Conservation (phyloP, 2,329 filamentous ascomycete genomes). For the Lecanoromycetidae sp. region DNA sequence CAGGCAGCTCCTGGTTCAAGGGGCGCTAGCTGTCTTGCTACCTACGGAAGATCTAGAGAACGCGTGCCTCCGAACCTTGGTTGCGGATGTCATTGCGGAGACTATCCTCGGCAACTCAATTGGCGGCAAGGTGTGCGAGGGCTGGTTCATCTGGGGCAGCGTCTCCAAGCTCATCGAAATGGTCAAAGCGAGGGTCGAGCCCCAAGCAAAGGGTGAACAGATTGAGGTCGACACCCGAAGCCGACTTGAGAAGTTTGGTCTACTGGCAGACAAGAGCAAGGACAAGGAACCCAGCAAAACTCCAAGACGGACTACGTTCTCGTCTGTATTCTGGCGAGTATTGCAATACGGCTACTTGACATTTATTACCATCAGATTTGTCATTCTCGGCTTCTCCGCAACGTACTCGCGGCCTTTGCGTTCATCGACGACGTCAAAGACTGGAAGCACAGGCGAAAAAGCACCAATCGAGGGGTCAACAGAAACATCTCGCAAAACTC, state of each 20-base stretch:
- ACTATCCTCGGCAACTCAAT: slow-evolving; percentile 76
- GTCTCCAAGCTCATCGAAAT: slow-evolving; percentile 57
- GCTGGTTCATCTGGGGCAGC: slow-evolving; percentile 78
- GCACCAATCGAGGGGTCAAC: slow-evolving; percentile 22
- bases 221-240: slow-evolving; percentile 26
- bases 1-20: slow-evolving; percentile 76
- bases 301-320: slow-evolving; percentile 20
- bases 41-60: slow-evolving; percentile 90
- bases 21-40: slow-evolving; percentile 67
- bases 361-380: slow-evolving; percentile 53
- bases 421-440: slow-evolving; percentile 23
- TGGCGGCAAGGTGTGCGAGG: slow-evolving; percentile 68
- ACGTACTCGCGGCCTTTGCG: slow-evolving; percentile 30
- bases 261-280: slow-evolving; percentile 28
- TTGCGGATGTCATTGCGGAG: slow-evolving; percentile 79
- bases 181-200: slow-evolving; percentile 28
- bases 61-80: slow-evolving; percentile 66
- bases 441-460: slow-evolving; percentile 20
- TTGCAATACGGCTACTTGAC: slow-evolving; percentile 40
- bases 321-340: slow-evolving; percentile 37
- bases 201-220: slow-evolving; percentile 25
- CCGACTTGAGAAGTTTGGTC: slow-evolving; percentile 45
- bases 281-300: slow-evolving; percentile 13
- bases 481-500: slow-evolving; percentile 22
- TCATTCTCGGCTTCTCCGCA: slow-evolving; percentile 53